Evolutionary conservation across 306 rosid species (phyloP).

Genomic region (Carpinus viminea): DNA sequence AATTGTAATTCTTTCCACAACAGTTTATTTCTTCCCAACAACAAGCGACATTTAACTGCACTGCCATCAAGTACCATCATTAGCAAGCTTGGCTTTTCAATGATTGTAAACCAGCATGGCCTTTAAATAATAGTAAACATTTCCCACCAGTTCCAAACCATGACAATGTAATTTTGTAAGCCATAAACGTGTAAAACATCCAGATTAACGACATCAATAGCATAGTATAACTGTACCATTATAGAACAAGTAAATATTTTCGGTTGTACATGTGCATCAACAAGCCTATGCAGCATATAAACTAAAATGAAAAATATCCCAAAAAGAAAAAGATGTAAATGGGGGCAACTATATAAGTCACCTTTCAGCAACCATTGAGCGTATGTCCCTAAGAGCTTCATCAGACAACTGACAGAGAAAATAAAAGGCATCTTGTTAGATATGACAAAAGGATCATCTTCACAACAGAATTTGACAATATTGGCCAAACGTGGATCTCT

Average conservation of each 20-base stretch:
- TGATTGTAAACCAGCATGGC: neutral
- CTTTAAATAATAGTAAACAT: neutral
- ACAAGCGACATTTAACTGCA: neutral
- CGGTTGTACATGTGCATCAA: neutral
- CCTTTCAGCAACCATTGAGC: conserved; percentile 75
- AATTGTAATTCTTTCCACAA: neutral
- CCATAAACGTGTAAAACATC: neutral
- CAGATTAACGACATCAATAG: neutral
- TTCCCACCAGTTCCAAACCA: neutral
- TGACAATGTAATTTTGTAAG: neutral
- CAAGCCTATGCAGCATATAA: conserved; percentile 5
- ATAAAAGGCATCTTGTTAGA: conserved; percentile 25
- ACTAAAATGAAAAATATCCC: conserved; percentile 14
- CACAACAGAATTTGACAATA: conserved; percentile 17
- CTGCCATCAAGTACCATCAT: neutral
- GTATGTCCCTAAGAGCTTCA: conserved; percentile 74
- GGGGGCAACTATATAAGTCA: conserved; percentile 33
- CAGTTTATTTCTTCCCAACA: neutral
- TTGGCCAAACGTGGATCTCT: conserved; percentile 15
- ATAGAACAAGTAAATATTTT: neutral
- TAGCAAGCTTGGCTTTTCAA: neutral
- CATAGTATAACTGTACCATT: neutral
- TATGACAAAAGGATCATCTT: conserved; percentile 11
- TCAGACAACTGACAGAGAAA: conserved; percentile 70
- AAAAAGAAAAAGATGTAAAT: conserved; percentile 13